A percentile compares a stretch with the other conserved stretches of the same genome.
phyloP scores from a whole-genome alignment of 371 early-diverging fungal genomes.

The Mucor indicus region DNA sequence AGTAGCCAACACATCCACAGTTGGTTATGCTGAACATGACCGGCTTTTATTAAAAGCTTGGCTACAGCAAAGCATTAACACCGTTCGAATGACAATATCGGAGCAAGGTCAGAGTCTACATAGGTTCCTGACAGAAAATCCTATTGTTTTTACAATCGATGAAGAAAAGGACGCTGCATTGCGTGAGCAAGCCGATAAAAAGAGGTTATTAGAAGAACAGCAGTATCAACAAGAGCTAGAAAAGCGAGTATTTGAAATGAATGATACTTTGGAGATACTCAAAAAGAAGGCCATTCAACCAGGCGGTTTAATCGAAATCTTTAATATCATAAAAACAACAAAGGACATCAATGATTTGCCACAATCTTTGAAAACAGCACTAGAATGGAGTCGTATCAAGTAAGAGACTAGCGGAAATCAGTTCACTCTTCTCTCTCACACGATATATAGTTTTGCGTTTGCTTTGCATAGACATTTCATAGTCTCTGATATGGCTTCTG shows the following conservation, averaged over 20 bases:
- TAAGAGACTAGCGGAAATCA: slow-evolving; percentile 3
- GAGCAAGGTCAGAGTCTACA: too few species aligned
- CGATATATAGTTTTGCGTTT: slow-evolving; percentile 53
- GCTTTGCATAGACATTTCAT: slow-evolving; percentile 57
- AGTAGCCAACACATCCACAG: not conserved
- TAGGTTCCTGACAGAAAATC: slow-evolving; percentile 44
- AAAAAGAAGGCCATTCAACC: slow-evolving; percentile 53
- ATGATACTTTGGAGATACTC: slow-evolving; percentile 45
- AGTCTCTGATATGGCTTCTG: slow-evolving; percentile 55
- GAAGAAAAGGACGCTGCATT: slow-evolving; percentile 42
- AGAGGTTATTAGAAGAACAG: slow-evolving; percentile 41
- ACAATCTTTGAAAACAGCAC: slow-evolving; percentile 41
- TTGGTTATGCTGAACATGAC: slow-evolving; percentile 55
- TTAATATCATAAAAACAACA: slow-evolving; percentile 40
- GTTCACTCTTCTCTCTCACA: not conserved
- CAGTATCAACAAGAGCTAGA: slow-evolving; percentile 47
- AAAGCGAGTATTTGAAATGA: slow-evolving; percentile 48
- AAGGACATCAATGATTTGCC: slow-evolving; percentile 48
- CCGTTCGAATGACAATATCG: slow-evolving; percentile 40
- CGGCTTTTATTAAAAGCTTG: slow-evolving; percentile 49
- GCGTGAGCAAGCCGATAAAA: slow-evolving; percentile 35
- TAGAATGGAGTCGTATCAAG: slow-evolving; percentile 66
- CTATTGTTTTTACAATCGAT: slow-evolving; percentile 35
- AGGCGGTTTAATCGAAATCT: slow-evolving; percentile 45
- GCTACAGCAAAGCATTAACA: slow-evolving; percentile 21